Evolutionary conservation across 805 yeast genomes (phyloP), one percentile per base, ranked within the genome.

Genomic region (Suhomyces faveliae): DNA sequence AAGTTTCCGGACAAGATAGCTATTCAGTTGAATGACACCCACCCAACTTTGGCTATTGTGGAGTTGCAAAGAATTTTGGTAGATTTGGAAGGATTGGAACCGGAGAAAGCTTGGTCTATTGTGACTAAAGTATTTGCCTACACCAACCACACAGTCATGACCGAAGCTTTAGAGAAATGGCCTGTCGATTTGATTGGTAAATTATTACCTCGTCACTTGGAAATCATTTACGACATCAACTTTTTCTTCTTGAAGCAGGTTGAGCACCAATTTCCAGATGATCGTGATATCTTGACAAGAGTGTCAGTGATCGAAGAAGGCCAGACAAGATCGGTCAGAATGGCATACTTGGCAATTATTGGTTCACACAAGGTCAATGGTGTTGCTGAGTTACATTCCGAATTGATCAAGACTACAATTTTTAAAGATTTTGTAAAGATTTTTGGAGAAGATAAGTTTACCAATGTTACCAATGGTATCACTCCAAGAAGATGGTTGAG

Each of bases 401-500:
- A 90, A 64, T 79, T 90, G 64, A 87, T 90, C 67, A 86, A 80
- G 66, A 87, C 94, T 25, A 89, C 96, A 4, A 87, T 90, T 56
- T 90, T 90, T 72, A 84, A 84, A 65, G 97, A 91, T 68, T 90
- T 90, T 63, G 97, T 90, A 47, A 78, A 77, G 52, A 77, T 90
- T 30, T 90, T 80, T 59, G 97, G 97, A 43, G 61, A 76, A 19
- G 88, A 87, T 53, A 88, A 87, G 69, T 90, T 90, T 69, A 87
- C 88, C 45, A 90, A 90, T 60, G 96, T 90, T 51, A 90, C 97
- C 43, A 90, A 90, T 67, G 97, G 97, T 71, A 83, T 90, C 62
- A 90, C 97, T 2, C 97, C 97, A 58, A 83, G 97, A 77, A 84
- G 97, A 71, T 90, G 97, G 97, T 79, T 90, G 63, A 84, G 83